A percentile compares a stretch with the other conserved stretches of the same genome.
Evolutionary conservation across 306 rosid species (phyloP).

Genomic region (Dalbergia cultrata): DNA sequence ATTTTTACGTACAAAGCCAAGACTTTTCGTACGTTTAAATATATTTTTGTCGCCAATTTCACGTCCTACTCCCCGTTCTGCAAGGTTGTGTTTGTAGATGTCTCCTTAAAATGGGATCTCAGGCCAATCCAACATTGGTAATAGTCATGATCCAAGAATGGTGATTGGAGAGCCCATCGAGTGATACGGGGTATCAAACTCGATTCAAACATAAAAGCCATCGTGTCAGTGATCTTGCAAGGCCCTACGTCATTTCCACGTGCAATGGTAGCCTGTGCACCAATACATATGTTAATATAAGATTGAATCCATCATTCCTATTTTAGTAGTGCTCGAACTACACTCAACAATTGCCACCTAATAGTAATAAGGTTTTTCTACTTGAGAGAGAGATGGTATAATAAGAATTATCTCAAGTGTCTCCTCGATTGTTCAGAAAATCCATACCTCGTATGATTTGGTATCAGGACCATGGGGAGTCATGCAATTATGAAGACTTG

Average conservation of each 20-base stretch:
- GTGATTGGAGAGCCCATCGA: constrained; percentile 84
- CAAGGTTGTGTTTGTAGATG: constrained; percentile 11
- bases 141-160: constrained; percentile 78
- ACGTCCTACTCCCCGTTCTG: constrained; percentile 33
- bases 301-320: not conserved
- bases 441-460: constrained; percentile 83
- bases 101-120: constrained; percentile 69
- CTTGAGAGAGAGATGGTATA: not conserved
- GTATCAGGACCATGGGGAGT: constrained; percentile 99
- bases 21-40: not conserved
- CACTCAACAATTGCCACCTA: not conserved
- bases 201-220: constrained; percentile 98
- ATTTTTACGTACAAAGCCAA: constrained; percentile 35
- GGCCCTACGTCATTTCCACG: constrained; percentile 77
- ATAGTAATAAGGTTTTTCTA: not conserved
- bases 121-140: constrained; percentile 95
- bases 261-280: constrained; percentile 72
- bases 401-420: not conserved
- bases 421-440: constrained; percentile 25
- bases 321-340: not conserved
- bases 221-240: constrained; percentile 65
- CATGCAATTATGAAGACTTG: constrained; percentile 97
- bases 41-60: not conserved
- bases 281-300: constrained; percentile 6
- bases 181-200: constrained; percentile 80